Evolutionary conservation across 331 rosid genomes (phyloP), one percentile per base, ranked within the genome.

Genomic region (Rosa hybrid): DNA sequence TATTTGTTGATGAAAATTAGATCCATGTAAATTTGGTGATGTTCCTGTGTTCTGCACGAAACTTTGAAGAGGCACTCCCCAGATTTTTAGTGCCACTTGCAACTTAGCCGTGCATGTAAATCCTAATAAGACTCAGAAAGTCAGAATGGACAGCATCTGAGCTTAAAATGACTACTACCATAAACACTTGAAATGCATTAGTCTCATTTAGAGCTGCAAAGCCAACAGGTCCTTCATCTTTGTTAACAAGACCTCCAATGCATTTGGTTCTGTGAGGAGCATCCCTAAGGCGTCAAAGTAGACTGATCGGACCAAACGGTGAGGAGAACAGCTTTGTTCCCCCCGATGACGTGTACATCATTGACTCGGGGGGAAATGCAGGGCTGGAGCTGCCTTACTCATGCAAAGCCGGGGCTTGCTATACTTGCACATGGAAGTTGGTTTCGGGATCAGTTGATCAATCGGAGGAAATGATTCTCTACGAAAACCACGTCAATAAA

Each of bases 311-410:
- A 77, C 89, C 90, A 20, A 83, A 91, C 16, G 94, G 92, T 27
- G 64, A 8, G 17, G 94, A 85, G 90, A 64, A 68, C 7, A 92
- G 84, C 70, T 84, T 91, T 49, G 95, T 91, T 1, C 94, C 71
- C 78, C 34, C 34, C 34, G 34, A 30, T 0, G 34, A 1, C 2
- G 34, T 30, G 2, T 1, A 30, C n/a, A 30, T n/a, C n/a, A n/a
- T n/a, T n/a, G n/a, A n/a, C n/a, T n/a, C n/a, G n/a, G 1, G 27
- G 1, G 1, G 1, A 94, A 77, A 27, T 45, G 95, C 92, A 14
- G 97, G 98, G 45, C 7, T 89, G 57, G 94, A 88, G 45, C 77
- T 94, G 51, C 97, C 97, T 8, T 85, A 89, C 82, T 90, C 92
- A 30, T 30, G 34, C 34, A 30, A 30, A 79, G 96, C 97, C 6